These are phyloP conservation scores for Biscogniauxia marginata DNA, from an alignment of 2,329 filamentous ascomycete species.

Conservation along the genomic window DNA sequence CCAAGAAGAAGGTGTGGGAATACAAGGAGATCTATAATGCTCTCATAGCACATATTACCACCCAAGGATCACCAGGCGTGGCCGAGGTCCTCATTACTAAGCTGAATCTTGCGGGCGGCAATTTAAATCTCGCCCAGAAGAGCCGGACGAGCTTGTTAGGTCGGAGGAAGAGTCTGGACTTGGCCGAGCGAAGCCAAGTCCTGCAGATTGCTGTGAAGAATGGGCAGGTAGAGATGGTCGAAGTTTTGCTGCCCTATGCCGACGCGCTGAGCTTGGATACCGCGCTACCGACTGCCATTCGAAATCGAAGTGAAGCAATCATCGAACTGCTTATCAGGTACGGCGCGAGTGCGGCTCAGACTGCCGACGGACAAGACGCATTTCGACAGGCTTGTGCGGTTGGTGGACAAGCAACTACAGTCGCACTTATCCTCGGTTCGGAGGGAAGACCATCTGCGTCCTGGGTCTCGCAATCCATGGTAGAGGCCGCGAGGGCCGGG, in stretches of 20 bases:
- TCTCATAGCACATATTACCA: constrained; percentile 48
- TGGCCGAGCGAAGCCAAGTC: constrained; percentile 49
- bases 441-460: constrained; percentile 44
- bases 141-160: constrained; percentile 48
- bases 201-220: constrained; percentile 51
- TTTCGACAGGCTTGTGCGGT: constrained; percentile 51
- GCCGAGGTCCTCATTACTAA: constrained; percentile 55
- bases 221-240: constrained; percentile 51
- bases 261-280: constrained; percentile 50
- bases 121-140: constrained; percentile 49
- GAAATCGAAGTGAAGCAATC: constrained; percentile 41
- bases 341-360: constrained; percentile 48
- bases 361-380: constrained; percentile 49
- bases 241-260: constrained; percentile 52
- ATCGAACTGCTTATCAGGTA: constrained; percentile 49
- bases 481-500: constrained; percentile 49
- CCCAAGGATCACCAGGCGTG: constrained; percentile 50
- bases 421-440: constrained; percentile 49
- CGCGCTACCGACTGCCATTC: constrained; percentile 49
- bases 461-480: constrained; percentile 50
- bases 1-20: constrained; percentile 52
- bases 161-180: constrained; percentile 49
- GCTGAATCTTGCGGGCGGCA: constrained; percentile 48
- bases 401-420: constrained; percentile 44
- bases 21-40: constrained; percentile 52